Evolutionary conservation across 352 stramenopile species (phyloP).

Genomic region (Globisporangium spinosum): DNA sequence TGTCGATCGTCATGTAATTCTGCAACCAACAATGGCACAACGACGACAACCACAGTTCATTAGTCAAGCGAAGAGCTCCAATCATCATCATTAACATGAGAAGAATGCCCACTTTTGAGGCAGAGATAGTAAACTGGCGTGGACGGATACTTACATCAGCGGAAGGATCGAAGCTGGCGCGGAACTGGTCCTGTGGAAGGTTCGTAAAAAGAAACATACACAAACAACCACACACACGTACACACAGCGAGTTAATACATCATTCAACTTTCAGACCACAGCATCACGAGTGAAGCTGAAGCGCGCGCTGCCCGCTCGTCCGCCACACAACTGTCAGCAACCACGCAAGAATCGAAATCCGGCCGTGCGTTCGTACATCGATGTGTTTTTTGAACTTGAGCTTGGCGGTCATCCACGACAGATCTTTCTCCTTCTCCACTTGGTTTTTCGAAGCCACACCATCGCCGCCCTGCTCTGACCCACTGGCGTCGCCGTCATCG

Average conservation of each 20-base stretch:
- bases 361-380: conserved; percentile 39
- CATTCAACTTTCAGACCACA: background rate
- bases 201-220: background rate
- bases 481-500: conserved; percentile 18
- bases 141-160: conserved; percentile 37
- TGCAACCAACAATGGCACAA: conserved; percentile 13
- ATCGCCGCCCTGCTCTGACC: conserved; percentile 19
- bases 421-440: conserved; percentile 35
- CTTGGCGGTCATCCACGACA: conserved; percentile 84
- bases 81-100: background rate
- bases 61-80: background rate
- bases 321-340: background rate
- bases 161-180: conserved; percentile 45
- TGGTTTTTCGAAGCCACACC: background rate
- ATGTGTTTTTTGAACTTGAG: conserved; percentile 90
- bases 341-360: background rate
- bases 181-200: conserved; percentile 60
- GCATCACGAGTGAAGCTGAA: background rate
- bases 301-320: too few species aligned
- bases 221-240: background rate
- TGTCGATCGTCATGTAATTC: conserved; percentile 76
- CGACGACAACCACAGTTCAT: background rate
- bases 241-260: background rate
- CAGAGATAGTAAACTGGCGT: background rate
- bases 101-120: conserved; percentile 1